Percentiles rank a stretch among this genome's conserved stretches.
Conservation (phyloP, 2,329 filamentous ascomycete species). For the Teratosphaeria pseudoeucalypti region DNA sequence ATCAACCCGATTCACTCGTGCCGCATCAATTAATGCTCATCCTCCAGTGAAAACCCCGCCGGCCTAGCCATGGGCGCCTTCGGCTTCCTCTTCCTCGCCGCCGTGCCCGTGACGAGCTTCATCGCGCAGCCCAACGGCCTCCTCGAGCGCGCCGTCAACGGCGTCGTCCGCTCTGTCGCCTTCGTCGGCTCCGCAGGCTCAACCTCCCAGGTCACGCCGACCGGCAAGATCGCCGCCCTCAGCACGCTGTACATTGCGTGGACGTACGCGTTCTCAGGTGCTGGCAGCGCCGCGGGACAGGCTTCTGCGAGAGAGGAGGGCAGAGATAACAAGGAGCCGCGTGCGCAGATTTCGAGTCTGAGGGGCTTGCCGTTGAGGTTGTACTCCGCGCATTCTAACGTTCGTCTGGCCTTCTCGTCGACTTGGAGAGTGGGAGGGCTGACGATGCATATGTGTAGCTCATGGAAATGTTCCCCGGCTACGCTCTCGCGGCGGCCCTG, state of each 20-base stretch:
- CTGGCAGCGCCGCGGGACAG: constrained; percentile 15
- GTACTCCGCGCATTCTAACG: constrained; percentile 17
- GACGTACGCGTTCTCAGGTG: constrained; percentile 20
- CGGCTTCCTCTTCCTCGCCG: constrained; percentile 20
- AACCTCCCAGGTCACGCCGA: constrained; percentile 9
- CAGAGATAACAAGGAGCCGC: constrained; percentile 18
- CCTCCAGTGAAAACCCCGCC: constrained; percentile 11
- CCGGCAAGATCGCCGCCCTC: constrained; percentile 20
- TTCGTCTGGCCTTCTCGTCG: neutral
- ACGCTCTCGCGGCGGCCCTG: constrained; percentile 17
- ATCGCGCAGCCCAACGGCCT: constrained; percentile 16
- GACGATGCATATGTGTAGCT: neutral
- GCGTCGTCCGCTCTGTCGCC: constrained; percentile 13
- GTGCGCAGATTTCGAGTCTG: constrained; percentile 12
- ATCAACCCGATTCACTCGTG: neutral
- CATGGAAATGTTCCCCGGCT: constrained; percentile 17
- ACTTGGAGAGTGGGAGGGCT: neutral
- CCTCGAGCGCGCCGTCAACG: constrained; percentile 19
- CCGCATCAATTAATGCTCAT: neutral
- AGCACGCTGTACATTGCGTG: constrained; percentile 18
- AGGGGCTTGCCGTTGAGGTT: constrained; percentile 18
- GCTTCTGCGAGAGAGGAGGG: constrained; percentile 15
- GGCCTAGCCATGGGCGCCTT: constrained; percentile 18
- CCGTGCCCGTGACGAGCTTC: constrained; percentile 19
- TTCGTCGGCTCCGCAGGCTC: constrained; percentile 15